Percentiles rank a stretch among this genome's conserved stretches.
phyloP scores from a whole-genome alignment of 768 basidiomycete species.

The Neoboletus subvelutipes region DNA sequence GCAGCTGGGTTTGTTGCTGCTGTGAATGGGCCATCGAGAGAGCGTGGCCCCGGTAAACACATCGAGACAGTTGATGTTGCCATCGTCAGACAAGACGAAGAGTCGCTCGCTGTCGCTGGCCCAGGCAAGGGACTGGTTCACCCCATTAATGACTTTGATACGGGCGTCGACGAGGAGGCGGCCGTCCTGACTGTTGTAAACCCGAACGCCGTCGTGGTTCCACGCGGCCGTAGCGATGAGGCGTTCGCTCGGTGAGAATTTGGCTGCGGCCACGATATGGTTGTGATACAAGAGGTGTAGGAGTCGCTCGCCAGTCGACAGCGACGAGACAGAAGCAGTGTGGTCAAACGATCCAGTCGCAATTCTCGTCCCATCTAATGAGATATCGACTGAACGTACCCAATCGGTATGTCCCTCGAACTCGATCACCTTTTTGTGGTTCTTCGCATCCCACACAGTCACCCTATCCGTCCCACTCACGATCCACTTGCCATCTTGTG shows the following conservation, averaged over 20 bases:
- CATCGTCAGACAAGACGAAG: background rate
- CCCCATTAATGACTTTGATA: background rate
- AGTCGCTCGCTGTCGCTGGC: background rate
- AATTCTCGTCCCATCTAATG: background rate
- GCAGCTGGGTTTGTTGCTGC: background rate
- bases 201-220: background rate
- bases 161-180: background rate
- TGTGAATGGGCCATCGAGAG: background rate
- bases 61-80: background rate
- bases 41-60: background rate
- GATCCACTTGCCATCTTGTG: constrained; percentile 1
- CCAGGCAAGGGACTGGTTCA: background rate
- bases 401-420: background rate
- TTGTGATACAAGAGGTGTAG: background rate
- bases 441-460: background rate
- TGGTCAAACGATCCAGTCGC: background rate
- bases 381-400: background rate
- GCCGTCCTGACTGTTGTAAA: constrained; percentile 2
- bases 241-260: constrained; percentile 11
- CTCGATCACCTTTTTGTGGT: background rate
- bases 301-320: background rate
- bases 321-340: constrained; percentile 6
- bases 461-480: background rate
- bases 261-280: background rate
- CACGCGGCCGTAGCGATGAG: background rate